Evolutionary conservation across 768 basidiomycete genomes (phyloP), one percentile per base, ranked within the genome.

Genomic region (Nidularia pulvinata): DNA sequence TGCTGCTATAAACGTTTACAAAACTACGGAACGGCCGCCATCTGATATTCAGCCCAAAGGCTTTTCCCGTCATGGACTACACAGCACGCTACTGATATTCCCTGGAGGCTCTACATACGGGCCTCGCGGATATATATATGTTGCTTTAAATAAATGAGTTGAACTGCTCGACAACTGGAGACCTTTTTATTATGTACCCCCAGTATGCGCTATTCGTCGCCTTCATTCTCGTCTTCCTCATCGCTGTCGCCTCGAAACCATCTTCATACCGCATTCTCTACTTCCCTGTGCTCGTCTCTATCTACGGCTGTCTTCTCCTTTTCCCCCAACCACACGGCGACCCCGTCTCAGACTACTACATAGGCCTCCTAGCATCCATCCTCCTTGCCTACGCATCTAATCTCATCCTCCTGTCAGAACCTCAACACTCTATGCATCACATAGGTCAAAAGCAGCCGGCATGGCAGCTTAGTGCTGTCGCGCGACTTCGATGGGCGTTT

Each of bases 361-460:
- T 25, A 9, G 45, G 45, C 9, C 11, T 46, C 9, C 11, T 22
- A 13, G 9, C 19, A 25, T 13, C 22, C 19, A 25, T 46, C 10
- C 19, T 54, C 6, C 52, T 56, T 19, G 55, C 42, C 1, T 49
- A 52, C 16, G 48, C 50, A 34, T 52, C 44, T 11, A 48, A 56
- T 36, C 51, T 48, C 14, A 33, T 53, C 39, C 16, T 59, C 33
- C 46, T 59, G 10, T 33, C 44, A 19, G 50, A 56, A 9, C 45
- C 55, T 19, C 51, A 53, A 33, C 16, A 48, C 11, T 36, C 13
- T 13, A 46, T 54, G 14, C 43, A 35, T 43, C 58, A 46, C 2
- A 43, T 47, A 5, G 46, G 50, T 35, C 52, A 56, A 46, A 19
- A 6, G 13, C 13, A 14, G 6, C 49, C 52, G 2, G 35, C 48